Percentiles rank a stretch among this genome's conserved stretches.
Conservation (phyloP, 805 yeast genomes). For the Metschnikowia cerradonensis region DNA sequence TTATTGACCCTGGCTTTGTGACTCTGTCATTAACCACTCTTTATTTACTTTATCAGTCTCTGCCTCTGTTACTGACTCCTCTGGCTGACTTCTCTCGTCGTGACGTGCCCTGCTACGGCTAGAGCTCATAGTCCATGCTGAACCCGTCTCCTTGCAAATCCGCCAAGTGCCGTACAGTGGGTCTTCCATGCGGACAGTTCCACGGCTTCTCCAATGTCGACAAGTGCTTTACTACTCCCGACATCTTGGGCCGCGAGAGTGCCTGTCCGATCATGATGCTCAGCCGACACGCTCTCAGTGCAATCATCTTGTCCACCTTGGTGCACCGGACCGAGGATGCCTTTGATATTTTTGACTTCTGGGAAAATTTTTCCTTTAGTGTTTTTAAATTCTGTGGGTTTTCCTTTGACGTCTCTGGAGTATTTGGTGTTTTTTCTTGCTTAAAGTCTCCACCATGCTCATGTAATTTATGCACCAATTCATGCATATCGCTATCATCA, state of each 20-base stretch:
- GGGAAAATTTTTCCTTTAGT: too few relatives aligned
- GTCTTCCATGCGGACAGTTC: conserved; percentile 97
- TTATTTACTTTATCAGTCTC: too few relatives aligned
- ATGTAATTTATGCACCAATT: conserved; percentile 63
- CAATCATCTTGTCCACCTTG: conserved; percentile 79
- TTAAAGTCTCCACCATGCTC: conserved; percentile 32
- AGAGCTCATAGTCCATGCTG: conserved; percentile 13
- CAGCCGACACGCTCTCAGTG: conserved; percentile 91
- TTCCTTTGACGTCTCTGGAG: too few relatives aligned
- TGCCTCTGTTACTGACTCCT: too few relatives aligned
- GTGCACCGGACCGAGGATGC: conserved; percentile 46
- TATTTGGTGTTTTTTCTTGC: neutral
- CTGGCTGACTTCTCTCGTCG: too few relatives aligned
- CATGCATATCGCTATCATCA: conserved; percentile 66
- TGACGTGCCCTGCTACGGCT: neutral
- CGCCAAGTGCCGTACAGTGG: conserved; percentile 88
- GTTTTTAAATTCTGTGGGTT: too few relatives aligned
- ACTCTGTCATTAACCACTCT: too few relatives aligned
- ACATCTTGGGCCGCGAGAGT: conserved; percentile 59
- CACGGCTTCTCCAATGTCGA: conserved; percentile 85
- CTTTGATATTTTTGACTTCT: neutral
- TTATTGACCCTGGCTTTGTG: too few relatives aligned
- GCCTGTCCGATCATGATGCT: conserved; percentile 92
- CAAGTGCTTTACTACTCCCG: conserved; percentile 59
- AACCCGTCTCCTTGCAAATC: conserved; percentile 38